Evolutionary conservation across 371 early-diverging fungal species (phyloP).

Genomic region (Apophysomyces elegans): DNA sequence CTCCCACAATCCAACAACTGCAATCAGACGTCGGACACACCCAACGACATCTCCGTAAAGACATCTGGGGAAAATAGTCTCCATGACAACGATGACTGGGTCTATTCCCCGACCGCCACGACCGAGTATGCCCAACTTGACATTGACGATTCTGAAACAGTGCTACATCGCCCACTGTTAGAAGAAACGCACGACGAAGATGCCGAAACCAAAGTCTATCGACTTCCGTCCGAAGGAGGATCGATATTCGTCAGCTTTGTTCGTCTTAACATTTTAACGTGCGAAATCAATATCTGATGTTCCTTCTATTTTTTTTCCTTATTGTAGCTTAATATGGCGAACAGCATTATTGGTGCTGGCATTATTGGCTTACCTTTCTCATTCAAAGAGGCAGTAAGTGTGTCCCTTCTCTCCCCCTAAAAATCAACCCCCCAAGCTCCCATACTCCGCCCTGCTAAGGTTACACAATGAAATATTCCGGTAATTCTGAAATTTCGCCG

Average conservation of each 20-base stretch:
- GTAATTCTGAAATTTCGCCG: slow-evolving; percentile 11
- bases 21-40: neutral
- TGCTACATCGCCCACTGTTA: slow-evolving; percentile 19
- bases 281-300: no score
- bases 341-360: slow-evolving; percentile 81
- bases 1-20: neutral
- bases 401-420: neutral
- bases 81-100: slow-evolving; percentile 14
- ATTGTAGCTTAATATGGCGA: slow-evolving; percentile 73
- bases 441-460: neutral
- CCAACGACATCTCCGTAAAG: neutral
- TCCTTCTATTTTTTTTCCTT: slow-evolving; percentile 15
- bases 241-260: slow-evolving; percentile 54
- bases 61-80: neutral
- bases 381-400: slow-evolving; percentile 61
- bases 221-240: slow-evolving; percentile 51
- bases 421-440: neutral
- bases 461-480: slow-evolving; percentile 5
- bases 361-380: slow-evolving; percentile 69
- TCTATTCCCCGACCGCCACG: slow-evolving; percentile 12
- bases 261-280: slow-evolving; percentile 21
- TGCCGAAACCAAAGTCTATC: slow-evolving; percentile 33
- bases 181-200: slow-evolving; percentile 20
- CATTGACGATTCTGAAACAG: slow-evolving; percentile 38
- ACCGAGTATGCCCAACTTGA: slow-evolving; percentile 45